These are phyloP conservation scores for Cavenderia fasciculata DNA, from an alignment of 78 protist genomes.

Conservation along the genomic window DNA sequence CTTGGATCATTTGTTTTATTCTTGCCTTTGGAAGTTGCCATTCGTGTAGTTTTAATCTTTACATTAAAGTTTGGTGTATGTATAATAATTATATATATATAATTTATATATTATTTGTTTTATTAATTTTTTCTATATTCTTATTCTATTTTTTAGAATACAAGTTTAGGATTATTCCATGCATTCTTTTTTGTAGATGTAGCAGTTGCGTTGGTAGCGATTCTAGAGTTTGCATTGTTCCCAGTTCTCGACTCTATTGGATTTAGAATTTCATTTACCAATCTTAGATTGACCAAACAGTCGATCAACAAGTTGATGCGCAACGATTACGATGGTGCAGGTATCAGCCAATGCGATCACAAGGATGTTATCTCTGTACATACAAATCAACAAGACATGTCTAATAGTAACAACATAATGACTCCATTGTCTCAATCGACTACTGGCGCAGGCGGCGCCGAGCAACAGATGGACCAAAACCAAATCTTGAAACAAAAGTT, in stretches of 20 bases:
- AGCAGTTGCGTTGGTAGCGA: slow-evolving; percentile 20
- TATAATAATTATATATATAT: too few species aligned
- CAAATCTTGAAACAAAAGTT: slow-evolving; percentile 12
- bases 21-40: slow-evolving; percentile 50
- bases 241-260: slow-evolving; percentile 63
- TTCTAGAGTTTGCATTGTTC: slow-evolving; percentile 68
- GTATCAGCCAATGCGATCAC: too few species aligned
- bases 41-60: slow-evolving; percentile 47
- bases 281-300: background rate
- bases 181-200: slow-evolving; percentile 77
- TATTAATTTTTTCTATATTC: background rate
- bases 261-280: background rate
- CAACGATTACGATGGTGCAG: too few species aligned
- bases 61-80: slow-evolving; percentile 11
- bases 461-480: slow-evolving; percentile 6
- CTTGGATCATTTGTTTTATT: slow-evolving; percentile 3
- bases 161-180: slow-evolving; percentile 41
- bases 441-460: too few species aligned
- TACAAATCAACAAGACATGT: background rate
- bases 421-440: too few species aligned
- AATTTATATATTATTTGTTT: background rate
- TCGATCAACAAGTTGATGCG: slow-evolving; percentile 5
- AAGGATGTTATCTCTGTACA: slow-evolving; percentile 35
- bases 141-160: background rate
- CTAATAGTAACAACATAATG: background rate